phyloP scores from a whole-genome alignment of 176 grass and related monocot species.

The Ananas comosus region DNA sequence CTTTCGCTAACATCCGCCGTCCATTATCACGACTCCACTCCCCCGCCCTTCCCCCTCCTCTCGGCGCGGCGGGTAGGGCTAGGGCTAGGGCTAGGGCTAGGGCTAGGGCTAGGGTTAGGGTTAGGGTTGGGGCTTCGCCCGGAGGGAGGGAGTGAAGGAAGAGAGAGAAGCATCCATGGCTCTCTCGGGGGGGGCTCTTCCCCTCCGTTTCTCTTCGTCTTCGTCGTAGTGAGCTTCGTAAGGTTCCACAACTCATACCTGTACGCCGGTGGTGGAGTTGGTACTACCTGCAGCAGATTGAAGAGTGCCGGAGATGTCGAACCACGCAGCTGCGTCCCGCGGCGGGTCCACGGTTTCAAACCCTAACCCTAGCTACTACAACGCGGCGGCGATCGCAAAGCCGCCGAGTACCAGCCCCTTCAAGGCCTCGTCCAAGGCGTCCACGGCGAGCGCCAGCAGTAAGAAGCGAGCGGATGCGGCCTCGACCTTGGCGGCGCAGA shows the following conservation, averaged over 20 bases:
- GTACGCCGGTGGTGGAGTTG: background rate
- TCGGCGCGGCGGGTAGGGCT: slow-evolving; percentile 8
- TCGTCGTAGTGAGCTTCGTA: background rate
- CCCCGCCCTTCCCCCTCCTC: background rate
- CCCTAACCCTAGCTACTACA: background rate
- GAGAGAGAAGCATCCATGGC: background rate
- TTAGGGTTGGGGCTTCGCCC: background rate
- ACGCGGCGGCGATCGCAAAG: background rate
- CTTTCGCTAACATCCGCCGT: slow-evolving; percentile 17
- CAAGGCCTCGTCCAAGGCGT: slow-evolving; percentile 7
- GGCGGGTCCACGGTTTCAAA: background rate
- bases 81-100: too few species aligned
- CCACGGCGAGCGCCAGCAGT: background rate
- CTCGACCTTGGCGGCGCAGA: slow-evolving; percentile 2
- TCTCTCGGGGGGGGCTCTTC: background rate
- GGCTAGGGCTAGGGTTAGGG: slow-evolving; percentile 9
- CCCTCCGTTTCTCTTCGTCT: background rate
- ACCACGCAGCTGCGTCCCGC: slow-evolving; percentile 3
- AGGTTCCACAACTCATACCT: background rate
- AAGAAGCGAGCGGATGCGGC: slow-evolving; percentile 9
- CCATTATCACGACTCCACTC: background rate
- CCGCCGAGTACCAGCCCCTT: background rate
- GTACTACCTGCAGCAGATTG: background rate
- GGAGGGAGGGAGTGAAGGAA: background rate
- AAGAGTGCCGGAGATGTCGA: slow-evolving; percentile 3